Conservation (phyloP, 148 eudicot genomes). For the Cornus suecica region DNA sequence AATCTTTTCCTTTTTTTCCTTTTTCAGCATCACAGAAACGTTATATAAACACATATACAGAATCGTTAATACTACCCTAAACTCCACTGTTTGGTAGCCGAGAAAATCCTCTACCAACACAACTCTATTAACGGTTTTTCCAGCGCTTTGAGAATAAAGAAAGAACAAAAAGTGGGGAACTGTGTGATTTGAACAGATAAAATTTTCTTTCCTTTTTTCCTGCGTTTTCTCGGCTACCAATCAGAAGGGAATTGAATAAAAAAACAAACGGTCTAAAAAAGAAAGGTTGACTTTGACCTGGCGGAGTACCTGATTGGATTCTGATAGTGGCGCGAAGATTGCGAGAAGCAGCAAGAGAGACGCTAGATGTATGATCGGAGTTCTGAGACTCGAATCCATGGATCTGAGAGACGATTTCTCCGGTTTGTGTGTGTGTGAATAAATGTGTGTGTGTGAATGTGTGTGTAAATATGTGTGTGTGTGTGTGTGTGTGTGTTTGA, state of each 20-base stretch:
- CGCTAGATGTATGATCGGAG: constrained; percentile 2
- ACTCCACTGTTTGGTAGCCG: background rate
- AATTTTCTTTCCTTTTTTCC: background rate
- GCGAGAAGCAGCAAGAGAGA: constrained; percentile 1
- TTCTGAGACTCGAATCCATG: background rate
- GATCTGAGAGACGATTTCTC: background rate
- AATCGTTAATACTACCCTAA: background rate
- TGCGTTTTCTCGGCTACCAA: background rate
- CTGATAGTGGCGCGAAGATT: constrained; percentile 12
- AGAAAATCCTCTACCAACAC: background rate
- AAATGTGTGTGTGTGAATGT: background rate
- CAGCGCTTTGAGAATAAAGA: no score
- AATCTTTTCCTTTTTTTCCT: background rate
- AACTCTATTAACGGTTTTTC: background rate
- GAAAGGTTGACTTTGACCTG: constrained; percentile 1
- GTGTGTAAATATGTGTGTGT: background rate
- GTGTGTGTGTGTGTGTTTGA: background rate
- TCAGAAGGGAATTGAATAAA: background rate
- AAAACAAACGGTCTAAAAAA: background rate
- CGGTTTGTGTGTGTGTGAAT: background rate
- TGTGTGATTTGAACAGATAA: no score
- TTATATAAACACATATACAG: background rate
- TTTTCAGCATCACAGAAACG: background rate
- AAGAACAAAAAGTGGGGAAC: no score
- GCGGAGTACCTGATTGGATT: constrained; percentile 11